Conservation (phyloP, 345 rosid species). For the Bruguiera gymnorhiza region DNA sequence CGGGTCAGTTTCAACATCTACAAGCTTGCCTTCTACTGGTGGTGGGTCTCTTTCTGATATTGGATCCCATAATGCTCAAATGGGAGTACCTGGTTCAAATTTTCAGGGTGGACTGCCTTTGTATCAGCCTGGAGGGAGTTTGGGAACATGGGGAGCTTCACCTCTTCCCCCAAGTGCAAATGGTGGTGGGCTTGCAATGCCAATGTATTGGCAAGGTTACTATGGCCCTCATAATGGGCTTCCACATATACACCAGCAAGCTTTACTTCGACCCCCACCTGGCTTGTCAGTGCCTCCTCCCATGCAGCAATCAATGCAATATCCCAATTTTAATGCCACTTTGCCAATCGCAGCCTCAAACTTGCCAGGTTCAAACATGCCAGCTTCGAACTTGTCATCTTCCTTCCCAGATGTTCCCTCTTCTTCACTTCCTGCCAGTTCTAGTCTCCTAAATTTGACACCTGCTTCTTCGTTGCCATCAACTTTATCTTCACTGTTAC, state of each 20-base stretch:
- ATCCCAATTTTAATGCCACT: slow-evolving; percentile 59
- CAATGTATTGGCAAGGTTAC: slow-evolving; percentile 91
- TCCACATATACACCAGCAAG: slow-evolving; percentile 78
- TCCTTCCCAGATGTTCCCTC: slow-evolving; percentile 24
- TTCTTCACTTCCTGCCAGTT: slow-evolving; percentile 31
- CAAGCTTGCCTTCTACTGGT: slow-evolving; percentile 55
- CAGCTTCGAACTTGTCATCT: slow-evolving; percentile 10
- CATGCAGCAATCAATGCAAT: slow-evolving; percentile 70
- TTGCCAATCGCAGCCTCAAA: slow-evolving; percentile 47
- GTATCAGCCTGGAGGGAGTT: slow-evolving; percentile 83
- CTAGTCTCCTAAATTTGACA: slow-evolving; percentile 33
- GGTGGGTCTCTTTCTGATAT: slow-evolving; percentile 52
- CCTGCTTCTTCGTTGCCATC: slow-evolving; percentile 44
- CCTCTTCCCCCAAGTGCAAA: slow-evolving; percentile 58
- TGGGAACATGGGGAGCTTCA: slow-evolving; percentile 78
- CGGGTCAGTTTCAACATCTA: slow-evolving; percentile 49
- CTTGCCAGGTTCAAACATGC: slow-evolving; percentile 40
- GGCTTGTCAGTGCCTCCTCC: slow-evolving; percentile 65
- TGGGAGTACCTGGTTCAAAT: slow-evolving; percentile 62
- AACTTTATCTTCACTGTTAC: slow-evolving; percentile 36
- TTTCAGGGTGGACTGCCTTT: slow-evolving; percentile 69
- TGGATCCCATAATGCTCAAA: slow-evolving; percentile 50
- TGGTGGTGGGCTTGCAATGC: slow-evolving; percentile 64
- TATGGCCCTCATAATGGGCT: slow-evolving; percentile 76
- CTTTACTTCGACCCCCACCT: slow-evolving; percentile 73